Evolutionary conservation across 768 basidiomycete genomes (phyloP).

Genomic region (Boletus rubropictus): DNA sequence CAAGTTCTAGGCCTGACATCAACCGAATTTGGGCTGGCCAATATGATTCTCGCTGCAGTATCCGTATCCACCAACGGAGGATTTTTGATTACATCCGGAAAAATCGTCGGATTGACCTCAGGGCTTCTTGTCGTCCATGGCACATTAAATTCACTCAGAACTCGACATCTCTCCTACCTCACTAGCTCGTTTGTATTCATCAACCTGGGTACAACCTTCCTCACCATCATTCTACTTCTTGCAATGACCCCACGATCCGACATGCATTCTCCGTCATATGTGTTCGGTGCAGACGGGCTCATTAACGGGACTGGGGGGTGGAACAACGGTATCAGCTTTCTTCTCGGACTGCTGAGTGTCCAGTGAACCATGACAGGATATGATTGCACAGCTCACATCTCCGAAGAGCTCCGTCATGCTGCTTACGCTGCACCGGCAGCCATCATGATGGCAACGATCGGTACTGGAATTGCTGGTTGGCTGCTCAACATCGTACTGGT

Average conservation of each 20-base stretch:
- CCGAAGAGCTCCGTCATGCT: slow-evolving; percentile 49
- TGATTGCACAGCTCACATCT: slow-evolving; percentile 22
- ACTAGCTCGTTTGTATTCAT: slow-evolving; percentile 38
- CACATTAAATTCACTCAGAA: slow-evolving; percentile 40
- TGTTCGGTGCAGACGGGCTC: slow-evolving; percentile 44
- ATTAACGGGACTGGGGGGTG: slow-evolving; percentile 41
- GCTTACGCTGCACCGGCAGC: slow-evolving; percentile 43
- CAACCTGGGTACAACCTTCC: slow-evolving; percentile 39
- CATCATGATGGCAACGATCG: slow-evolving; percentile 42
- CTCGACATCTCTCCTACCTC: slow-evolving; percentile 31
- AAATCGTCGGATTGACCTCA: slow-evolving; percentile 38
- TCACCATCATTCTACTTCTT: slow-evolving; percentile 40
- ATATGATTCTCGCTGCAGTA: slow-evolving; percentile 29
- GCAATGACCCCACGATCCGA: slow-evolving; percentile 40
- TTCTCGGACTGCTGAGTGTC: slow-evolving; percentile 44
- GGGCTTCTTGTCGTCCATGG: slow-evolving; percentile 40
- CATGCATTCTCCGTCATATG: slow-evolving; percentile 52
- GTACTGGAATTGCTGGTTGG: slow-evolving; percentile 52
- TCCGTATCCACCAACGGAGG: slow-evolving; percentile 25
- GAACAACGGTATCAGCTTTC: slow-evolving; percentile 37
- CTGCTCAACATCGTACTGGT: slow-evolving; percentile 57
- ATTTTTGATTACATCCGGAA: slow-evolving; percentile 34
- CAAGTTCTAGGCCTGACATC: slow-evolving; percentile 28
- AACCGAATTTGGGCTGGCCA: slow-evolving; percentile 34
- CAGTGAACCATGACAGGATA: slow-evolving; percentile 42